Evolutionary conservation across 169 alveolate species (phyloP).

Genomic region (Cardiosporidium cionae): DNA sequence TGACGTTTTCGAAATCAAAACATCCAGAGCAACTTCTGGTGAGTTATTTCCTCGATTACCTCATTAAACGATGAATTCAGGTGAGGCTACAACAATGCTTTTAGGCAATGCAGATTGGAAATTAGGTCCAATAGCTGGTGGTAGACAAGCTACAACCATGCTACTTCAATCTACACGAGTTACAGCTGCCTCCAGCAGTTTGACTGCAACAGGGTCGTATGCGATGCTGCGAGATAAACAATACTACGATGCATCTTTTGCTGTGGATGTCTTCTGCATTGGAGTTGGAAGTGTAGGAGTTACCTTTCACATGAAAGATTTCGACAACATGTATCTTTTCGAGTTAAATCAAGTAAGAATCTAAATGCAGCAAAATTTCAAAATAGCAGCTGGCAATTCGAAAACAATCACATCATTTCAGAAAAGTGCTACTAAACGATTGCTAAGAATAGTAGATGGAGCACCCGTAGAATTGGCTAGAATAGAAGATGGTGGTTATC

Average conservation of each 20-base stretch:
- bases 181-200: neutral
- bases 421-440: slow-evolving; percentile 64
- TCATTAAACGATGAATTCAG: neutral
- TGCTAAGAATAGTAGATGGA: slow-evolving; percentile 66
- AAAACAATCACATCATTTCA: neutral
- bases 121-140: neutral
- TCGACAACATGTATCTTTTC: slow-evolving; percentile 52
- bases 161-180: neutral
- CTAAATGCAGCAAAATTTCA: neutral
- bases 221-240: slow-evolving; percentile 47
- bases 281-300: slow-evolving; percentile 63
- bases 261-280: slow-evolving; percentile 44
- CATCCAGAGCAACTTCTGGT: neutral
- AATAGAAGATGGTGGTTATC: slow-evolving; percentile 50
- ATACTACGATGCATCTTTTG: slow-evolving; percentile 48
- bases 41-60: neutral
- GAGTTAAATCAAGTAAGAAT: slow-evolving; percentile 45
- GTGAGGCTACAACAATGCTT: no score
- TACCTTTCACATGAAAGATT: slow-evolving; percentile 55
- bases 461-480: slow-evolving; percentile 65
- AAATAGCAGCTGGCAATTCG: neutral
- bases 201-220: slow-evolving; percentile 47
- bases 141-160: neutral
- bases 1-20: neutral
- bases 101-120: neutral